Base-by-base conservation (phyloP, 306 rosid genomes). In the Boehmeria nivea region DNA sequence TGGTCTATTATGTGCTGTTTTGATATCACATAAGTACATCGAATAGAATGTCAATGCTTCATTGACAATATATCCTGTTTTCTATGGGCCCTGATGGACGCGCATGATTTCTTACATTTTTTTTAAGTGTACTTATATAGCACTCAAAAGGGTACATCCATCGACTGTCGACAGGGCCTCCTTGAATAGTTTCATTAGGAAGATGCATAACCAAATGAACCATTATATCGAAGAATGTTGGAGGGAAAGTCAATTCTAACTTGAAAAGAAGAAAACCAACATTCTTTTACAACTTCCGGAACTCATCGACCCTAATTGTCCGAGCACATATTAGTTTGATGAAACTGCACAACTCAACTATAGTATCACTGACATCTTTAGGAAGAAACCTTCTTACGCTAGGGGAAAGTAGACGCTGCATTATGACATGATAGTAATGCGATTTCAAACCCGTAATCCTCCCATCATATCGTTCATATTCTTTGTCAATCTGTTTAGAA, bases 241-340 rank as follows among this genome's bases (percentile, higher is more conserved):
- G 40, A 2, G 40, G 40, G 8, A 39, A 38, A 17, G 34, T 23
- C 13, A 46, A 3, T 3, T 47, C 25, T 49, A 50, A 18, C 50
- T 25, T 52, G 14, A 37, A 52, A 3, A 52, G 17, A 4, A 52
- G n/a, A n/a, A n/a, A n/a, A n/a, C n/a, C n/a, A n/a, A 16, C 6
- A 17, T 23, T 24, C 15, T 37, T 46, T 2, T n/a, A 12, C n/a
- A n/a, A 18, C 4, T 42, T 3, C 47, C 53, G n/a, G 3, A 49
- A n/a, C 21, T 67, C 54, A 17, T 1, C 2, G 14, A 52, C 15
- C 10, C 1, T 14, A 1, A 67, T 5, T n/a, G 21, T 39, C 28
- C 49, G 50, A 19, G 22, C 21, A 49, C 39, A 67, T 27, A 67
- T 36, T 33, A 26, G 19, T 11, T 60, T 19, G 12, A 56, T 28